Percentiles rank a stretch among this genome's conserved stretches.
phyloP scores from a whole-genome alignment of 805 yeast species.

The Teunomyces panamensis region DNA sequence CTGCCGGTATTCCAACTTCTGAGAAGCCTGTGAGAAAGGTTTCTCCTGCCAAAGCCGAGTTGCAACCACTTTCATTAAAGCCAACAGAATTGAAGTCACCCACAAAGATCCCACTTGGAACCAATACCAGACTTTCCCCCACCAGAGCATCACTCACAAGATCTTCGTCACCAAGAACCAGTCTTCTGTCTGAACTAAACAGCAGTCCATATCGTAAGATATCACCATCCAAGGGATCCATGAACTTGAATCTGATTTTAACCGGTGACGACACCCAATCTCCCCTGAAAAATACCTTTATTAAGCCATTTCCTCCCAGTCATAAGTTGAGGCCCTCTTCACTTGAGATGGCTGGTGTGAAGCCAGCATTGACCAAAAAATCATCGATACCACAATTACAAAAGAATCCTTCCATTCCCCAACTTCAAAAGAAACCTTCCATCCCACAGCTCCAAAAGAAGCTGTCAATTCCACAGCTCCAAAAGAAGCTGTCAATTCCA shows the following conservation, averaged over 20 bases:
- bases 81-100: neutral
- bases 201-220: constrained; percentile 26
- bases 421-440: constrained; percentile 12
- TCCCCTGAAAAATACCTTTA: constrained; percentile 9
- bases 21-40: neutral
- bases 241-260: constrained; percentile 33
- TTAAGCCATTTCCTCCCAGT: constrained; percentile 26
- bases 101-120: neutral
- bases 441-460: constrained; percentile 8
- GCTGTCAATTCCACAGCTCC: constrained; percentile 14
- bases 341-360: constrained; percentile 35
- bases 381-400: constrained; percentile 14
- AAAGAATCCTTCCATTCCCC: constrained; percentile 15
- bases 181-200: constrained; percentile 1
- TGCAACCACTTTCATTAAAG: neutral
- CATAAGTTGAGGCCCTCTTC: constrained; percentile 26
- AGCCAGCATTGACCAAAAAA: constrained; percentile 12
- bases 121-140: neutral
- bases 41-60: constrained; percentile 1
- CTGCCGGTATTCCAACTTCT: neutral
- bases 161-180: neutral
- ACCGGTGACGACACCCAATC: constrained; percentile 11
- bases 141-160: neutral
- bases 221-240: constrained; percentile 41
- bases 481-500: constrained; percentile 16